Evolutionary conservation across 306 rosid species (phyloP).

Genomic region (Notholithocarpus densiflorus): DNA sequence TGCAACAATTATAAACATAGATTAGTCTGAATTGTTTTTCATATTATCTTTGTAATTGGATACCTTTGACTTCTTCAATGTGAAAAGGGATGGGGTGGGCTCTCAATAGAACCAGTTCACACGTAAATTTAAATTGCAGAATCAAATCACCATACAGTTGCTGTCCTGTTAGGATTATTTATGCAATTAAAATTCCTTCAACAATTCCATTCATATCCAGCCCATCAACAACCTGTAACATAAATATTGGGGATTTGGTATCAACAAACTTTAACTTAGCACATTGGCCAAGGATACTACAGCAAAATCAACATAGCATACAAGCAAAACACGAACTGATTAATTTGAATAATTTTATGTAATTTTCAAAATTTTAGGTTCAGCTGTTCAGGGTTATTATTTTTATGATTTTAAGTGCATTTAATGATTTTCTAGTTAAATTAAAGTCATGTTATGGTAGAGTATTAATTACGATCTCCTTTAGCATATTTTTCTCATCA

Average conservation of each 20-base stretch:
- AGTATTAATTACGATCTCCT: no score
- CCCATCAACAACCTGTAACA: conserved; percentile 61
- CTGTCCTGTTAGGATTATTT: conserved; percentile 58
- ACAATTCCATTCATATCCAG: conserved; percentile 68
- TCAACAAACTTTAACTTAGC: no score
- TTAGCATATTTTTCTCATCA: no score
- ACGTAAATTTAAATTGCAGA: conserved; percentile 4
- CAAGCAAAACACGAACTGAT: no score
- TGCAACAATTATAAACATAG: neutral
- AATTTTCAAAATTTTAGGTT: no score
- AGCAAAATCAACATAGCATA: no score
- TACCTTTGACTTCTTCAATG: conserved; percentile 85
- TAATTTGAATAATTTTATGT: no score
- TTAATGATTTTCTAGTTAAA: no score
- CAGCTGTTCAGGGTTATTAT: no score
- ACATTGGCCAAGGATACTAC: no score
- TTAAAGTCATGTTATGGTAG: no score
- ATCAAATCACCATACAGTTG: neutral
- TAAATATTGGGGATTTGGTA: conserved; percentile 7
- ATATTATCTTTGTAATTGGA: conserved; percentile 28
- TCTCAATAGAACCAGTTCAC: conserved; percentile 40
- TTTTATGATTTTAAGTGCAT: no score
- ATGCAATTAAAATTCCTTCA: conserved; percentile 63
- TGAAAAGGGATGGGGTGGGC: conserved; percentile 70
- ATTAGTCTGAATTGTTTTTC: neutral